Base-by-base conservation (phyloP, 2,329 filamentous ascomycete genomes). In the Aspergillus viridinutans region DNA sequence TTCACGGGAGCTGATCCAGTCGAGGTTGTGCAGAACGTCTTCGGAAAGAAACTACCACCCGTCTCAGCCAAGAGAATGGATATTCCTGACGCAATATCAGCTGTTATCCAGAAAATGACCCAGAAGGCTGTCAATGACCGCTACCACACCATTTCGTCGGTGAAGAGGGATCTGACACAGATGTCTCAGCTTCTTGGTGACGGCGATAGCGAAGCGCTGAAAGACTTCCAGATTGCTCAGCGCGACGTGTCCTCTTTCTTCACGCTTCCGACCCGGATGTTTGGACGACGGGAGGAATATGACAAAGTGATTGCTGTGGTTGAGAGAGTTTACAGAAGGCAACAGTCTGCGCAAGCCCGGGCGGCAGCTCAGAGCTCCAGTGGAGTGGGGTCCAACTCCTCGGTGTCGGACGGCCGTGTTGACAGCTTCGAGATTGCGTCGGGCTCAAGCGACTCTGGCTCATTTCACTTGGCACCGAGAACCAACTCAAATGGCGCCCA, bases 201-300 rank as follows among this genome's bases (percentile, higher is more conserved):
- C 65, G 92, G 91, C 20, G 87, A 96, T 64, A 81, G 83, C 59
- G 77, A 84, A 53, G 85, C 86, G 0, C 78, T 97, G 53, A 85
- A 85, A 58, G 82, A 87, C 42, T 95, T 90, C 80, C 81, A 84
- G 61, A 86, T 95, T 58, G 92, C 85, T 12, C 85, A 86, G n/a
- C 90, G 87, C 57, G 93, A 97, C 72, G 86, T 96, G 0, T 96
- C 91, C 1, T 95, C 92, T 4, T 94, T 95, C 69, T 97, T 97
- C 74, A 89, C 92, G 63, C 81, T 97, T 21, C 93, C 93, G 0
- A 84, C 85, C 0, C 81, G 82, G 57, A 91, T 95, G 81, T 89
- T 96, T 62, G 93, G 93, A 3, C 85, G 92, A 38, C 81, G 87
- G 29, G 80, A 84, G 59, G 90, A 96, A 70, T 85, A 85, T 45